phyloP scores from a whole-genome alignment of 176 grass and related monocot genomes.

The Triticum timopheevii region DNA sequence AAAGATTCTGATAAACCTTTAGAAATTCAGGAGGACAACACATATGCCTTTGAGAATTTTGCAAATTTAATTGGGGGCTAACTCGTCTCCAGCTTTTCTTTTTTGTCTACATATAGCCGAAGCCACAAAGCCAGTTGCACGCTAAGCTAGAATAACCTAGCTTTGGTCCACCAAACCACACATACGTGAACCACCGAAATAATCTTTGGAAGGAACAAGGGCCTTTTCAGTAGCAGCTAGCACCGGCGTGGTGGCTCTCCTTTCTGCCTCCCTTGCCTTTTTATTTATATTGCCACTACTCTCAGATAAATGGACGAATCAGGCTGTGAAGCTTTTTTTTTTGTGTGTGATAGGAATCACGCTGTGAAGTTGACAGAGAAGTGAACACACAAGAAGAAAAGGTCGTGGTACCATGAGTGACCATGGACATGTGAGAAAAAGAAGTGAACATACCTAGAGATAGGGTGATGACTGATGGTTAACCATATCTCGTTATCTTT shows the following conservation, averaged over 20 bases:
- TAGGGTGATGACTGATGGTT: conserved; percentile 28
- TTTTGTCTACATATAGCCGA: neutral
- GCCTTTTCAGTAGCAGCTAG: neutral
- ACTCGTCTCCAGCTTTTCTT: neutral
- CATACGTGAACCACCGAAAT: conserved; percentile 18
- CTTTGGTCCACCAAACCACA: conserved; percentile 21
- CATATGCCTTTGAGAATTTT: too few species aligned
- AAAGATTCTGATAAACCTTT: too few species aligned
- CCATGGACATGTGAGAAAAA: too few species aligned
- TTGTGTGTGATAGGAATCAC: neutral
- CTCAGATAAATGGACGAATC: conserved; percentile 45
- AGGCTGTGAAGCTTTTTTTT: too few species aligned
- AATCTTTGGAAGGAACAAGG: conserved; percentile 10
- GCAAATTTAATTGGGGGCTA: neutral
- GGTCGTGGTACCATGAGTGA: too few species aligned
- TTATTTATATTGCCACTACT: too few species aligned
- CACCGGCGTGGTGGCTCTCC: neutral
- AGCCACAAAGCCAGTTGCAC: neutral
- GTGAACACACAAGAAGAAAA: neutral
- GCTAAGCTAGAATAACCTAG: neutral
- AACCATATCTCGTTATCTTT: conserved; percentile 27
- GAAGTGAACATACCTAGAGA: too few species aligned
- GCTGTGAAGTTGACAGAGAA: conserved; percentile 27
- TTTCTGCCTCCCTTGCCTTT: conserved; percentile 1
- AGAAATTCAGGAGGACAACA: too few species aligned